phyloP scores from a whole-genome alignment of 1,284 basidiomycete species.

The Cryptococcus jaspeensis region DNA sequence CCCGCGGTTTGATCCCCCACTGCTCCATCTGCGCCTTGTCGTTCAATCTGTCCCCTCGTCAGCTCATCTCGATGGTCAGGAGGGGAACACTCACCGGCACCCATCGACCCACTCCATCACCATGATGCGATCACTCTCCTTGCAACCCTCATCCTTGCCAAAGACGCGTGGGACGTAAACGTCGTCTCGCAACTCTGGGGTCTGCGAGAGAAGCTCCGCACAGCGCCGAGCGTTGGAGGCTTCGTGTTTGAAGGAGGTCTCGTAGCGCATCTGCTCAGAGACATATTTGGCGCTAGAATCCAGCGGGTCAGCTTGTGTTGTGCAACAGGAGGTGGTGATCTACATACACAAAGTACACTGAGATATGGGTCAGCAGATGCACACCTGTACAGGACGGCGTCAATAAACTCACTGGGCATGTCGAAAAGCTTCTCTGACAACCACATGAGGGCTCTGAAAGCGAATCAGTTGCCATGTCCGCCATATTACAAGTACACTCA shows the following conservation, averaged over 20 bases:
- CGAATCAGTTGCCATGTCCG: constrained; percentile 1
- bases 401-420: constrained; percentile 43
- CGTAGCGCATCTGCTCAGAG: constrained; percentile 72
- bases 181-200: constrained; percentile 63
- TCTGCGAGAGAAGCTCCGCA: constrained; percentile 44
- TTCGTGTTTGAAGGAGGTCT: constrained; percentile 77
- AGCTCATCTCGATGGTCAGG: background rate
- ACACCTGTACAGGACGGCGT: background rate
- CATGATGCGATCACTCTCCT: constrained; percentile 67
- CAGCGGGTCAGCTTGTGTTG: background rate
- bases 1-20: constrained; percentile 54
- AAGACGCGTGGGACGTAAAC: constrained; percentile 79
- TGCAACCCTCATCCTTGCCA: constrained; percentile 60
- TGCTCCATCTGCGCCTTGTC: constrained; percentile 57
- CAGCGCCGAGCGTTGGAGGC: constrained; percentile 50
- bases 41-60: constrained; percentile 56
- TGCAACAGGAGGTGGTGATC: background rate
- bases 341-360: constrained; percentile 49
- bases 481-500: constrained; percentile 18
- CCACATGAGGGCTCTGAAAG: constrained; percentile 41
- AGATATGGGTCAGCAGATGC: constrained; percentile 4
- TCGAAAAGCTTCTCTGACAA: constrained; percentile 47
- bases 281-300: constrained; percentile 63
- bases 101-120: constrained; percentile 82
- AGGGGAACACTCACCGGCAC: constrained; percentile 36